Evolutionary conservation across 495 filamentous ascomycete genomes (phyloP).

Genomic region (Podospora sp.): DNA sequence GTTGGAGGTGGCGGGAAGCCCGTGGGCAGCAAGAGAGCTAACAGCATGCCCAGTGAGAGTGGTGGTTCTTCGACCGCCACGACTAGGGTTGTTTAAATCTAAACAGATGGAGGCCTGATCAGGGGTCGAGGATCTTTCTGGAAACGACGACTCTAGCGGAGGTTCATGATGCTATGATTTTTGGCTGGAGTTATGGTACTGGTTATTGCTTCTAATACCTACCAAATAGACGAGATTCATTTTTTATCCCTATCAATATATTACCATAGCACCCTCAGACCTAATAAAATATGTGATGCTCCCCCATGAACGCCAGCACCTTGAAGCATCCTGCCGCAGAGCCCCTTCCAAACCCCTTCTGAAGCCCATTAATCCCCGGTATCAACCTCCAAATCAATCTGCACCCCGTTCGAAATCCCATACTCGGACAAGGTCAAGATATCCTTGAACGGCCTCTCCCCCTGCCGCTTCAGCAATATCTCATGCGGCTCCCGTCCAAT

Average conservation of each 20-base stretch:
- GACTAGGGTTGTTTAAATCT: background rate
- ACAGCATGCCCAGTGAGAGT: background rate
- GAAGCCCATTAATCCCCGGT: conserved; percentile 64
- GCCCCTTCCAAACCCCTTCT: background rate
- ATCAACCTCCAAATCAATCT: conserved; percentile 84
- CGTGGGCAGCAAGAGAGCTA: background rate
- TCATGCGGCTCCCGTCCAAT: conserved; percentile 88
- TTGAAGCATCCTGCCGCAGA: background rate
- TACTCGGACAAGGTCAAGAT: conserved; percentile 84
- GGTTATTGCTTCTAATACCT: too few relatives aligned
- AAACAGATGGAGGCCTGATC: too few relatives aligned
- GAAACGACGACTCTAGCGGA: too few relatives aligned
- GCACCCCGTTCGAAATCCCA: conserved; percentile 84
- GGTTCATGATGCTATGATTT: too few relatives aligned
- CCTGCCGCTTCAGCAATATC: conserved; percentile 88
- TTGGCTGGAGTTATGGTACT: too few relatives aligned
- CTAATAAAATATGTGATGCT: too few relatives aligned
- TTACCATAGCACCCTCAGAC: too few relatives aligned
- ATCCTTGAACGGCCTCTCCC: conserved; percentile 90
- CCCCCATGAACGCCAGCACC: background rate
- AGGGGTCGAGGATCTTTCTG: too few relatives aligned
- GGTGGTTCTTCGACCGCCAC: background rate
- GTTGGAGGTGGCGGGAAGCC: background rate
- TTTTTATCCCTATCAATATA: too few relatives aligned
- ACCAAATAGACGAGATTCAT: too few relatives aligned